A percentile compares a stretch with the other conserved stretches of the same genome.
These are phyloP conservation scores for Zygoascus sp. DNA, from an alignment of 1,139 yeast species.

Conservation along the genomic window DNA sequence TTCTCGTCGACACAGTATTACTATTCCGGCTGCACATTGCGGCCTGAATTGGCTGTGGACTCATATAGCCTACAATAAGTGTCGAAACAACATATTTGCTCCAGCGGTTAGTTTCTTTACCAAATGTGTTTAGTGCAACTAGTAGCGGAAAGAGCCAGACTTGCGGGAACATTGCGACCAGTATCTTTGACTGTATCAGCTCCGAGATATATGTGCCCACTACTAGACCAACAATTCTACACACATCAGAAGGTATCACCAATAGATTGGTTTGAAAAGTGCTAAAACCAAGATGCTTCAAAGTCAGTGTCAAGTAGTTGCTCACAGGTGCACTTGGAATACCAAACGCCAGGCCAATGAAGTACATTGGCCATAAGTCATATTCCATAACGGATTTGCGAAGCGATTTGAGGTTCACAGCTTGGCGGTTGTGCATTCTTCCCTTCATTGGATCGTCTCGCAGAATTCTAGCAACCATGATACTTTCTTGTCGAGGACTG, in stretches of 20 bases:
- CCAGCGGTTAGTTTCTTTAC: slow-evolving; percentile 36
- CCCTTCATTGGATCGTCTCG: slow-evolving; percentile 67
- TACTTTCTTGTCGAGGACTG: slow-evolving; percentile 52
- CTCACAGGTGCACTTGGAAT: slow-evolving; percentile 41
- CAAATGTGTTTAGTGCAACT: slow-evolving; percentile 34
- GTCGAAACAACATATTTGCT: slow-evolving; percentile 49
- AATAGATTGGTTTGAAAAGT: slow-evolving; percentile 52
- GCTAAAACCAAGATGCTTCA: slow-evolving; percentile 52
- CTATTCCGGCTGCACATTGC: slow-evolving; percentile 60
- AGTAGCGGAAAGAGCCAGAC: slow-evolving; percentile 36
- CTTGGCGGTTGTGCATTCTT: slow-evolving; percentile 63
- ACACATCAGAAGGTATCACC: slow-evolving; percentile 42
- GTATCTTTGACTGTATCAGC: slow-evolving; percentile 42
- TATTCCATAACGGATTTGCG: slow-evolving; percentile 45
- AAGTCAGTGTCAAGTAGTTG: slow-evolving; percentile 48
- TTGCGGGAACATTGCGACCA: slow-evolving; percentile 34
- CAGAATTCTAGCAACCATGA: slow-evolving; percentile 54
- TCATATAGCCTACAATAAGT: slow-evolving; percentile 44
- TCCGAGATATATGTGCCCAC: slow-evolving; percentile 40
- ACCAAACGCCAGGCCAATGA: slow-evolving; percentile 45
- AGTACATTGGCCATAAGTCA: slow-evolving; percentile 56
- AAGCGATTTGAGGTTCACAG: slow-evolving; percentile 42
- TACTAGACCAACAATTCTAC: slow-evolving; percentile 39
- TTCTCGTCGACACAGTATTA: slow-evolving; percentile 54
- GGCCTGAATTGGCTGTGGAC: slow-evolving; percentile 51